These are phyloP conservation scores for Protea cynaroides DNA, from an alignment of 164 flowering plant genomes.

Conservation along the genomic window DNA sequence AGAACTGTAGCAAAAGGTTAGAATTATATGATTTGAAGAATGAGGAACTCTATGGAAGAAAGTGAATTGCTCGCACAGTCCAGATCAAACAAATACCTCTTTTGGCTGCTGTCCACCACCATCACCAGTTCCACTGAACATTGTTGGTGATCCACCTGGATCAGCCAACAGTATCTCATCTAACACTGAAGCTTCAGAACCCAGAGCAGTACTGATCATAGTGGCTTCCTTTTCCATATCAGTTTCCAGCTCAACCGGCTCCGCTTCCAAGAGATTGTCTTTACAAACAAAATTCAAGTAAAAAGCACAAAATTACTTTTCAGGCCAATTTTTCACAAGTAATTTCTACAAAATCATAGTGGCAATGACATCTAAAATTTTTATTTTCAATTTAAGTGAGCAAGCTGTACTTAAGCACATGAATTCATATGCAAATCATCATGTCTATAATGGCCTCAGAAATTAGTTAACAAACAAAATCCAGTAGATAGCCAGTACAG, in stretches of 20 bases:
- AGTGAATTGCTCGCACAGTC: background rate
- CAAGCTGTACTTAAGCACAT: too few species aligned
- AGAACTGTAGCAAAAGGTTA: background rate
- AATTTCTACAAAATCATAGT: background rate
- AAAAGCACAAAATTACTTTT: background rate
- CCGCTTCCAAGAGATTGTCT: constrained; percentile 32
- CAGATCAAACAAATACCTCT: constrained; percentile 40
- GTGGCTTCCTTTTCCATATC: constrained; percentile 23
- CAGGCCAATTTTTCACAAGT: background rate
- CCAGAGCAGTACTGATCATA: constrained; percentile 15
- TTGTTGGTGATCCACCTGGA: constrained; percentile 21
- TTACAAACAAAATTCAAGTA: constrained; percentile 9
- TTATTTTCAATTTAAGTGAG: too few species aligned
- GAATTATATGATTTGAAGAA: background rate
- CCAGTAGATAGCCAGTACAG: too few species aligned
- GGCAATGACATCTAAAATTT: too few species aligned
- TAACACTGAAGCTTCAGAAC: constrained; percentile 36
- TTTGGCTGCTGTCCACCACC: constrained; percentile 29
- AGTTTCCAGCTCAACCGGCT: constrained; percentile 30
- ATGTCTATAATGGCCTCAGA: too few species aligned
- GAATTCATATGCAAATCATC: too few species aligned
- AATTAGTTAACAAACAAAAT: too few species aligned
- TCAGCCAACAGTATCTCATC: constrained; percentile 65
- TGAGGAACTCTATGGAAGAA: background rate
- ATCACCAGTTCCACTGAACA: constrained; percentile 21